Evolutionary conservation across 2,329 filamentous ascomycete species (phyloP).

Genomic region (Fusarium nelsonii): DNA sequence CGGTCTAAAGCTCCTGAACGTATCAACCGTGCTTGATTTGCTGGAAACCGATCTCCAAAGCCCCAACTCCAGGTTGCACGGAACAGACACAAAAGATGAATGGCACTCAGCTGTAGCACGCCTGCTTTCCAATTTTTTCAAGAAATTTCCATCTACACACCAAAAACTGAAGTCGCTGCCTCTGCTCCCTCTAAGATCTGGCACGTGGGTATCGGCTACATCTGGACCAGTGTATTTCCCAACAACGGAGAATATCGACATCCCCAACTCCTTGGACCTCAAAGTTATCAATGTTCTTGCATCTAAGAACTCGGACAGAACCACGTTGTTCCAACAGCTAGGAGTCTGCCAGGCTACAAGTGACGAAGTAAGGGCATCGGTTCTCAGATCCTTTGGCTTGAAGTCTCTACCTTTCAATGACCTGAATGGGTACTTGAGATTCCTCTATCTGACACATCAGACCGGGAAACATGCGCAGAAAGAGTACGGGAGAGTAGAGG

Average conservation of each 20-base stretch:
- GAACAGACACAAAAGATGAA: not conserved
- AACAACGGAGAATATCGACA: not conserved
- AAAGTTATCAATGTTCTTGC: conserved; percentile 5
- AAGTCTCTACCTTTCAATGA: not conserved
- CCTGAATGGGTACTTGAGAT: not conserved
- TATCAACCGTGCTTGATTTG: not conserved
- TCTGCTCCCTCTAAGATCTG: conserved; percentile 23
- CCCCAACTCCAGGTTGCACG: conserved; percentile 4
- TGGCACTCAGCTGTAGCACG: conserved; percentile 25
- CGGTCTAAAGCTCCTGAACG: not conserved
- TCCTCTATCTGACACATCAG: conserved; percentile 27
- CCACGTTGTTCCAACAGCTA: not conserved
- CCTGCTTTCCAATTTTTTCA: not conserved
- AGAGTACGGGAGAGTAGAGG: not conserved
- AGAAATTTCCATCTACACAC: not conserved
- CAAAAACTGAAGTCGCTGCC: not conserved
- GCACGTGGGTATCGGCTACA: conserved; percentile 7
- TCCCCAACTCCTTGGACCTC: conserved; percentile 12
- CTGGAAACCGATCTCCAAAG: conserved; percentile 18
- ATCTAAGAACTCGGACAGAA: conserved; percentile 8
- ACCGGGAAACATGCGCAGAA: not conserved
- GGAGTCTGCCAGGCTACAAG: conserved; percentile 13
- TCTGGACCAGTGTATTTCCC: conserved; percentile 26
- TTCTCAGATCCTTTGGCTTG: not conserved
- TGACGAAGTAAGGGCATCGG: conserved; percentile 19